Evolutionary conservation across 2,329 filamentous ascomycete genomes (phyloP), one percentile per base, ranked within the genome.

Genomic region (Penicillium sp.): DNA sequence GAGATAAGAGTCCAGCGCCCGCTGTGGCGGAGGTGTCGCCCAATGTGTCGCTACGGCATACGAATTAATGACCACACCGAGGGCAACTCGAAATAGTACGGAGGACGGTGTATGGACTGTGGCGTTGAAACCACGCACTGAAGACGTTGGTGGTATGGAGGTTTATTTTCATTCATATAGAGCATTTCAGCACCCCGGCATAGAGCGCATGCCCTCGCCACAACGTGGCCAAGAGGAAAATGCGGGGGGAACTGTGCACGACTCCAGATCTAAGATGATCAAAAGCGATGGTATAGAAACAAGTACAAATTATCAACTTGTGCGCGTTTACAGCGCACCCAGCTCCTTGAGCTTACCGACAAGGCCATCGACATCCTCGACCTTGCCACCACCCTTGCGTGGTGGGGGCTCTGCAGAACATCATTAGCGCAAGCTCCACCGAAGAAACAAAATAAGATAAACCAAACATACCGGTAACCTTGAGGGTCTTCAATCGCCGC

Each of bases 291-390:
- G 62, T 68, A 65, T 64, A 64, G 47, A 59, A 60, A 60, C 51
- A 60, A 60, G 42, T 50, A 55, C 22, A 62, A 53, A 44, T 41
- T 36, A 46, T 11, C 16, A 51, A 34, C 24, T 32, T 38, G 27
- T 31, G 38, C 47, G 4, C 34, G 34, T 57, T 70, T 84, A 96
- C 77, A 97, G 78, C 60, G 92, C 94, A 64, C 94, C 94, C 61
- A 99, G 79, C 80, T 99, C 93, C 84, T 97, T 97, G 71, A 99
- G 80, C 83, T 94, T 97, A 54, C 83, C 76, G 67, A 99, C 87
- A 76, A 99, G 84, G n/a, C 92, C 92, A 75, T 95, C 92, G 21
- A 99, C 94, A 79, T 97, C 89, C 70, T 96, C 92, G 18, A 99
- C 94, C 85, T 97, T 99, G 64, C 91, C 92, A 67, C 94, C 94